A percentile compares a stretch with the other conserved stretches of the same genome.
These are phyloP conservation scores for Diaporthe ilicicola DNA, from an alignment of 2,329 filamentous ascomycete genomes.

Conservation along the genomic window DNA sequence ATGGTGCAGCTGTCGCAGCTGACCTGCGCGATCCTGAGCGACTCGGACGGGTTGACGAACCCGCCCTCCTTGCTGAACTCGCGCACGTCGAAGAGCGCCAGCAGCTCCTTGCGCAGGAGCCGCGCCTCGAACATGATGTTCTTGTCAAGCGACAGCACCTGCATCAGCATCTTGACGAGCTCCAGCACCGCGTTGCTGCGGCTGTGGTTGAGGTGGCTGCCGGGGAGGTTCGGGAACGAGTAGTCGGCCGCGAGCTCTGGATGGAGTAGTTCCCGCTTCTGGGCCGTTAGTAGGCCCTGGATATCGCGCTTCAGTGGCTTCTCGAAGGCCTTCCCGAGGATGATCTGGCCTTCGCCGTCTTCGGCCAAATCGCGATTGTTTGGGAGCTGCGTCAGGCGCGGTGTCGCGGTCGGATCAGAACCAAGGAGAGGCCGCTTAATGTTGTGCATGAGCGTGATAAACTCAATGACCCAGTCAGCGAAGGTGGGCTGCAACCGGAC, in stretches of 20 bases:
- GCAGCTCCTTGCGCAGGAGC: constrained; percentile 85
- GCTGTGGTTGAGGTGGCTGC: constrained; percentile 63
- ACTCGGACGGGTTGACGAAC: constrained; percentile 85
- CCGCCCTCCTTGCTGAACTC: constrained; percentile 91
- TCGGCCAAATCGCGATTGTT: constrained; percentile 65
- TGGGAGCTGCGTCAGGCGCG: constrained; percentile 66
- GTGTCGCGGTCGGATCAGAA: constrained; percentile 58
- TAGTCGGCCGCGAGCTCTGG: constrained; percentile 89
- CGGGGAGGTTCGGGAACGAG: constrained; percentile 81
- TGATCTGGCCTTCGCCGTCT: constrained; percentile 67
- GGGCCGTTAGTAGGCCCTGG: constrained; percentile 79
- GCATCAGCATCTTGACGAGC: constrained; percentile 91
- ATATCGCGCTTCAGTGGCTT: constrained; percentile 93
- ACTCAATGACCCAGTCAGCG: constrained; percentile 92
- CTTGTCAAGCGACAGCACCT: constrained; percentile 89
- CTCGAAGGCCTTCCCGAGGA: constrained; percentile 84
- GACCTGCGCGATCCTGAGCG: constrained; percentile 76
- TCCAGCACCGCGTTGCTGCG: constrained; percentile 80
- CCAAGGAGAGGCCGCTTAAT: constrained; percentile 75
- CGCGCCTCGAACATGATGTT: constrained; percentile 89
- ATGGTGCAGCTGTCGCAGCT: constrained; percentile 93
- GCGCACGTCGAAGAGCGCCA: constrained; percentile 90
- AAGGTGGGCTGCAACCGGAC: constrained; percentile 82
- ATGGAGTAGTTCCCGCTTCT: constrained; percentile 89
- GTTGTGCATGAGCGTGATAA: constrained; percentile 91